A percentile compares a stretch with the other conserved stretches of the same genome.
Conservation (phyloP, 2,329 filamentous ascomycete species). For the Aspergillus pseudonomiae region DNA sequence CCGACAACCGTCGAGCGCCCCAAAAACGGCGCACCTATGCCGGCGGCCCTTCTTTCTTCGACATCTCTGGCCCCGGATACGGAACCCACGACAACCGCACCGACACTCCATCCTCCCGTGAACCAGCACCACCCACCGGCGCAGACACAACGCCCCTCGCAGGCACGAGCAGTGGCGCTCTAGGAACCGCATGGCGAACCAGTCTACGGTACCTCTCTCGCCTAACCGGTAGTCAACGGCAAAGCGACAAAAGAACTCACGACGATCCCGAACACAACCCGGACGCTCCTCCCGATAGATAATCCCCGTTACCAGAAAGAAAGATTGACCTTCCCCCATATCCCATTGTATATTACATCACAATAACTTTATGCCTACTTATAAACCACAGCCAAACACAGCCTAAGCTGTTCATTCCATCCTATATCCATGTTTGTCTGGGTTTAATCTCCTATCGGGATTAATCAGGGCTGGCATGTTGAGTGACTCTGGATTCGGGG, state of each 20-base stretch:
- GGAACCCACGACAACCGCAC: conserved; percentile 29
- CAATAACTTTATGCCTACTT: not conserved
- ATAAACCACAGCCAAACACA: not conserved
- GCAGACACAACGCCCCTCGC: conserved; percentile 23
- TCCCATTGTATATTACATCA: not conserved
- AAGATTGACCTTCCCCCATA: not conserved
- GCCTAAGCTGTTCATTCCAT: not conserved
- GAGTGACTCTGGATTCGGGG: not conserved
- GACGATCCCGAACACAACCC: conserved; percentile 22
- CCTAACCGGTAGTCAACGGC: conserved; percentile 23
- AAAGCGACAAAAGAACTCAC: not conserved
- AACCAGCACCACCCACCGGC: conserved; percentile 6
- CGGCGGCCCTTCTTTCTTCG: conserved; percentile 36
- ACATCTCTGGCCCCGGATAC: conserved; percentile 27
- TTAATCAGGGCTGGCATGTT: not conserved
- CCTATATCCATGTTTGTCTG: not conserved
- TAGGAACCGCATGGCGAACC: conserved; percentile 29
- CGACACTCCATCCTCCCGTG: not conserved
- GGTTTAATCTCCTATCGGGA: not conserved
- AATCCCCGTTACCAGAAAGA: not conserved
- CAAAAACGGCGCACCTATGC: conserved; percentile 22
- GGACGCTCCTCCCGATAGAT: not conserved
- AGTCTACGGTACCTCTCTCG: conserved; percentile 28
- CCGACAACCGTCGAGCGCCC: conserved; percentile 21
- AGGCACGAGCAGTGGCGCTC: conserved; percentile 28